Evolutionary conservation across 2,329 filamentous ascomycete species (phyloP).

Genomic region (Clarireedia sp.): DNA sequence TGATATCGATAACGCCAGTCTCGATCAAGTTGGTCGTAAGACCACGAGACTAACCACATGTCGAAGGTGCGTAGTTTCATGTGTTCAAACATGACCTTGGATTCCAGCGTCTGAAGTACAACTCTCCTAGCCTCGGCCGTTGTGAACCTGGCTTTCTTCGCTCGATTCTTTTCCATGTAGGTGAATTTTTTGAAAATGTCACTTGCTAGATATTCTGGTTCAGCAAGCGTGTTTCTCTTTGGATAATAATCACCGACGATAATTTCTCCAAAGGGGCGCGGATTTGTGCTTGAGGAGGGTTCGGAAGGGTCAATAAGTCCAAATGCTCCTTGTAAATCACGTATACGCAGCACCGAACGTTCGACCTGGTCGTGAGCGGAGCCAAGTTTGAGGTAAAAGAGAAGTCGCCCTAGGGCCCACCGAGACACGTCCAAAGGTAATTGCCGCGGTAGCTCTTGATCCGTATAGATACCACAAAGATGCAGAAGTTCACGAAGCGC

Average conservation of each 20-base stretch:
- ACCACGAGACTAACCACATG: background rate
- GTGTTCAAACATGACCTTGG: background rate
- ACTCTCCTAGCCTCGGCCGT: background rate
- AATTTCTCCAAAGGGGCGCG: background rate
- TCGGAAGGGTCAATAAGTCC: background rate
- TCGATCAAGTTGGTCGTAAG: background rate
- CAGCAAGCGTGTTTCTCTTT: background rate
- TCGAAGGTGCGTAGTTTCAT: background rate
- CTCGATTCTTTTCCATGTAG: background rate
- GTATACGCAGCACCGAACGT: background rate
- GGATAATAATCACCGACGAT: background rate
- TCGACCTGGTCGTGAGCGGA: conserved; percentile 13
- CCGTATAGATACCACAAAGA: conserved; percentile 20
- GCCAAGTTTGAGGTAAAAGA: conserved; percentile 16
- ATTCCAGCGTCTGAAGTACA: conserved; percentile 2
- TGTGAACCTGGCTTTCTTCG: background rate
- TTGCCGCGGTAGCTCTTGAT: conserved; percentile 1
- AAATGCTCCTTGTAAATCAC: background rate
- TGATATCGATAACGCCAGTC: conserved; percentile 6
- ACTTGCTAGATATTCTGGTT: background rate
- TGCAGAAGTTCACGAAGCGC: conserved; percentile 19
- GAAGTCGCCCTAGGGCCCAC: conserved; percentile 13
- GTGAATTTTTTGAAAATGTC: conserved; percentile 1
- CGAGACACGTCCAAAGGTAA: conserved; percentile 12
- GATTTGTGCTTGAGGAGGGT: background rate